phyloP scores from a whole-genome alignment of 345 rosid genomes.

The Iberis pinnata region DNA sequence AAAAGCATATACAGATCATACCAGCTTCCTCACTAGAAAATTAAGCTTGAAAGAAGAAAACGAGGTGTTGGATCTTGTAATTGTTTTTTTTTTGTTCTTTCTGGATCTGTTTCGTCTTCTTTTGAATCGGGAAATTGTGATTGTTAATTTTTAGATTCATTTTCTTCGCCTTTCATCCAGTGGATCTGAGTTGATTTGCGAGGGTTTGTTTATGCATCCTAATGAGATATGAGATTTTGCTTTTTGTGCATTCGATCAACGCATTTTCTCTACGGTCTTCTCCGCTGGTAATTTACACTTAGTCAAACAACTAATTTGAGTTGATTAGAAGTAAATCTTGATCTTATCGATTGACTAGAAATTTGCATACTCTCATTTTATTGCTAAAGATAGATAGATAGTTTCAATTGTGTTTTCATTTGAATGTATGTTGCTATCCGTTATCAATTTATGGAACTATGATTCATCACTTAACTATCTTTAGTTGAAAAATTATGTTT shows the following conservation, averaged over 20 bases:
- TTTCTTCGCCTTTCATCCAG: slow-evolving; percentile 73
- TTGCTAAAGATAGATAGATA: too few species aligned
- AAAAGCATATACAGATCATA: slow-evolving; percentile 83
- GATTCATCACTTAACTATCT: background rate
- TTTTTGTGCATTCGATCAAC: slow-evolving; percentile 85
- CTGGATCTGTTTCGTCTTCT: slow-evolving; percentile 11
- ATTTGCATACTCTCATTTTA: too few species aligned
- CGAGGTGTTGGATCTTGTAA: slow-evolving; percentile 43
- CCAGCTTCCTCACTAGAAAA: slow-evolving; percentile 90
- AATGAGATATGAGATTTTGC: slow-evolving; percentile 90
- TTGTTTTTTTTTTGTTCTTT: background rate
- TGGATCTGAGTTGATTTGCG: slow-evolving; percentile 79
- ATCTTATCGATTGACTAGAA: background rate
- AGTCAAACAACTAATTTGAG: background rate
- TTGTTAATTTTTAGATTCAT: slow-evolving; percentile 54
- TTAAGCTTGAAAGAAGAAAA: slow-evolving; percentile 86
- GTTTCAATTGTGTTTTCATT: too few species aligned
- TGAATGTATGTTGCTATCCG: too few species aligned
- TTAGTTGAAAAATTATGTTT: background rate
- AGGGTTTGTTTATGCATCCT: slow-evolving; percentile 87
- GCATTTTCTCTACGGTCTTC: slow-evolving; percentile 82
- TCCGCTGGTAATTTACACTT: slow-evolving; percentile 50
- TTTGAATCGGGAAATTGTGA: slow-evolving; percentile 17
- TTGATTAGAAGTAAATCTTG: background rate
- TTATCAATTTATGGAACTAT: too few species aligned